These are phyloP conservation scores for Tremella fuciformis DNA, from an alignment of 768 basidiomycete genomes.

Conservation along the genomic window DNA sequence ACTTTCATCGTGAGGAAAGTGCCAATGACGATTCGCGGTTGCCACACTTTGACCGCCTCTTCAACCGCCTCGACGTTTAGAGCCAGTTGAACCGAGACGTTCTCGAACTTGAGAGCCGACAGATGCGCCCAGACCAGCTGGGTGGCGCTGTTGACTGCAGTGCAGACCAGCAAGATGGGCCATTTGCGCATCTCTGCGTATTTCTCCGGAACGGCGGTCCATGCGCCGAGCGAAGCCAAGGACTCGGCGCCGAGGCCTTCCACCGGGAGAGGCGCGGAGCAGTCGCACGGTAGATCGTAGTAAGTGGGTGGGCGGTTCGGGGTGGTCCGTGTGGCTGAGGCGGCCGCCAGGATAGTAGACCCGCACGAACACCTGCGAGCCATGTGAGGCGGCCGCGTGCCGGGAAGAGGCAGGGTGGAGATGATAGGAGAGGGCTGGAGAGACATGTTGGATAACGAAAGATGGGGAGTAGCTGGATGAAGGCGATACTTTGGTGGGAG, in stretches of 20 bases:
- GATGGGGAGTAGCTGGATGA: no score
- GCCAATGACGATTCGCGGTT: conserved; percentile 37
- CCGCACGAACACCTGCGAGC: no score
- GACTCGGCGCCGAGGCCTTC: background rate
- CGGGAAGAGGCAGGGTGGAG: conserved; percentile 9
- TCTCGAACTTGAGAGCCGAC: conserved; percentile 26
- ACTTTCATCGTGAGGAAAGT: conserved; percentile 44
- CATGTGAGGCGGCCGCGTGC: conserved; percentile 6
- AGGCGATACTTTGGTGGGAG: no score
- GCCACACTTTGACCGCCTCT: conserved; percentile 23
- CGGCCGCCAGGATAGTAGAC: no score
- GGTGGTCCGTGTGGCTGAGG: no score
- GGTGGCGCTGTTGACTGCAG: conserved; percentile 43
- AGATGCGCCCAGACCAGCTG: conserved; percentile 35
- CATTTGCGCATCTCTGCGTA: conserved; percentile 5
- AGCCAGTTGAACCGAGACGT: conserved; percentile 38
- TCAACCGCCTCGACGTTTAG: conserved; percentile 36
- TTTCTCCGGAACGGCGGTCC: background rate
- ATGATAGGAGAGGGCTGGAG: no score
- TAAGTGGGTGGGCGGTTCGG: background rate
- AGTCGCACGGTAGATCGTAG: conserved; percentile 2
- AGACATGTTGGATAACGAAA: no score
- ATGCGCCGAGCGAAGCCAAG: background rate
- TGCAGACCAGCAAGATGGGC: conserved; percentile 36
- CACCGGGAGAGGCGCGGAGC: background rate